phyloP scores from a whole-genome alignment of 495 filamentous ascomycete genomes.

The Terfezia boudieri region DNA sequence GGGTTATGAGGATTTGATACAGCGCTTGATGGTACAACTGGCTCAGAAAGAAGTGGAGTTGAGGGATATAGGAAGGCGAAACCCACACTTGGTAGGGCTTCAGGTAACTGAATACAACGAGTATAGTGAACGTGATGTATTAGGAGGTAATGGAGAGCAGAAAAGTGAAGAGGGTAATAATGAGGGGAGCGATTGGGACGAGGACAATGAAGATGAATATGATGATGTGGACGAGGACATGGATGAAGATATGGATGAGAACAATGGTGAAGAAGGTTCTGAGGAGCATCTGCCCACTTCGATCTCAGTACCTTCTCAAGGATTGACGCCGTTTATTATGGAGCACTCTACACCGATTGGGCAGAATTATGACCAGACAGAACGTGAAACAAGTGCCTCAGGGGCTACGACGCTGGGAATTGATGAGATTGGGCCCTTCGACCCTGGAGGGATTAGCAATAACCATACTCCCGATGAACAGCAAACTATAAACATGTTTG shows the following conservation, averaged over 20 bases:
- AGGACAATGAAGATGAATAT: background rate
- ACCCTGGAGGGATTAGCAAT: too few species aligned
- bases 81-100: background rate
- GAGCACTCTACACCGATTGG: too few species aligned
- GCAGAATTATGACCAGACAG: too few species aligned
- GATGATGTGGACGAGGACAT: background rate
- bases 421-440: too few species aligned
- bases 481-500: too few species aligned
- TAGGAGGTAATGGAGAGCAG: background rate
- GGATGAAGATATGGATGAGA: background rate
- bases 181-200: background rate
- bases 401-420: too few species aligned
- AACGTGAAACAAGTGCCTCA: too few species aligned
- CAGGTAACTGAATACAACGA: background rate
- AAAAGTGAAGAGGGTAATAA: background rate
- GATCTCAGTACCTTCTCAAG: too few species aligned
- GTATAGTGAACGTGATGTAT: background rate
- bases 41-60: conserved; percentile 10
- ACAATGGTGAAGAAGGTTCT: background rate
- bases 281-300: background rate
- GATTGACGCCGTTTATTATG: too few species aligned
- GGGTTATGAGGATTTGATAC: conserved; percentile 45
- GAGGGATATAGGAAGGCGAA: conserved; percentile 3
- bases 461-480: too few species aligned
- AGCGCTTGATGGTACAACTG: conserved; percentile 25